Conservation (phyloP, 345 rosid species). For the Pugionium cornutum region DNA sequence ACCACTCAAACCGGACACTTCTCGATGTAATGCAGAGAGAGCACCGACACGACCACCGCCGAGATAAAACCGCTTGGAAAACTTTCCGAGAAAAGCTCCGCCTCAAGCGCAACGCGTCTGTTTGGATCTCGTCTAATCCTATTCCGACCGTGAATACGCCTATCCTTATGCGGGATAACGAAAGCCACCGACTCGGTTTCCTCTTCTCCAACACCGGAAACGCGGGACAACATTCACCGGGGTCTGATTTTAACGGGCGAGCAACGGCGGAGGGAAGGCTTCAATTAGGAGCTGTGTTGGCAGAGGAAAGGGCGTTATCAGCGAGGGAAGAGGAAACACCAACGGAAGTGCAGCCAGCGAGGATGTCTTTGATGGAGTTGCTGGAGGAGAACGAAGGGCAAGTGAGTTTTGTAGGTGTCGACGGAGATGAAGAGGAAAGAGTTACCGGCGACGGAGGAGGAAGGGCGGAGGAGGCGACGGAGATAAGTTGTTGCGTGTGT, state of each 20-base stretch:
- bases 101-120: conserved; percentile 62
- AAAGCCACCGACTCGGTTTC: conserved; percentile 34
- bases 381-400: conserved; percentile 75
- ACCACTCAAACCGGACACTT: conserved; percentile 47
- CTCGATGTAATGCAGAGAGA: conserved; percentile 61
- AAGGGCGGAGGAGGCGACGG: conserved; percentile 40
- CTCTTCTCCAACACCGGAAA: conserved; percentile 42
- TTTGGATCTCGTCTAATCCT: conserved; percentile 57
- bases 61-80: conserved; percentile 72
- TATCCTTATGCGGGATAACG: conserved; percentile 31
- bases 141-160: conserved; percentile 52
- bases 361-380: conserved; percentile 94
- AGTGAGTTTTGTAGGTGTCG: conserved; percentile 38
- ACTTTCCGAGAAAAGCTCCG: conserved; percentile 64
- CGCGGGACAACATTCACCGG: conserved; percentile 26
- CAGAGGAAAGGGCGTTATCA: conserved; percentile 67
- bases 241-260: not conserved
- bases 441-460: conserved; percentile 38
- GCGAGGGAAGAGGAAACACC: conserved; percentile 49
- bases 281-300: conserved; percentile 47
- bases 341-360: conserved; percentile 47
- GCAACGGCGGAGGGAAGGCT: conserved; percentile 33
- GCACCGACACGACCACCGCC: conserved; percentile 31
- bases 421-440: conserved; percentile 22
- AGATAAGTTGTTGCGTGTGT: conserved; percentile 80